Evolutionary conservation across 305 asterid species (phyloP), one percentile per base, ranked within the genome.

Genomic region (Solanum hybrid): DNA sequence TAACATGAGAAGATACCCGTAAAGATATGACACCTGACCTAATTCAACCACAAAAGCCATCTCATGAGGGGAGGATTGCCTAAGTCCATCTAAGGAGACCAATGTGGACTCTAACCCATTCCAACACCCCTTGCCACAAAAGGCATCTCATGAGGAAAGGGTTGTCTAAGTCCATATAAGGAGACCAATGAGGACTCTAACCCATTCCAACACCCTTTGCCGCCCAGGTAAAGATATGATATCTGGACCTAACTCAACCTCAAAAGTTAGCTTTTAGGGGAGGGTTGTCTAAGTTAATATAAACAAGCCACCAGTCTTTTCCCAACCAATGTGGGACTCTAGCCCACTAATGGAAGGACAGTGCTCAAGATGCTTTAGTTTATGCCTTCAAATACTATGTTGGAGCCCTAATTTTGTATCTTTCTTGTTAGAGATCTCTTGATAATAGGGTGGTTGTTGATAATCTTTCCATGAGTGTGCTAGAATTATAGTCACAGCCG

Each of bases 1-100:
- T 41, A 39, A 41, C 37, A 41, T 39, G 72, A 82, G 68, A 82
- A 82, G 87, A 38, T 82, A 39, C 70, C n/a, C 4, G 36, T 27
- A 26, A 1, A 73, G 0, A 73, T 73, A 73, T 73, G 10, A 27
- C 2, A 73, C 10, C 22, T 73, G 2, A 1, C 10, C n/a, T 57
- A 57, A 57, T 1, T 57, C n/a, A 68, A 9, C 76, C 29, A 24
- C 76, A n/a, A 68, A 68, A 68, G 31, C 7, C 26, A n/a, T n/a
- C 27, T 22, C 5, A 65, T 22, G 37, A 3, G 33, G 5, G 7
- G 34, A 33, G 24, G 17, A 72, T 72, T 72, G 78, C 31, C 73
- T 22, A 10, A 57, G 1, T 57, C 4, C 70, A 57, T 70, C 10
- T 24, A 24, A 26, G 32, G 34, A 73, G 79, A 73, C 11, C 36